Base-by-base conservation (phyloP, 495 filamentous ascomycete species). In the Penicillium parvum region DNA sequence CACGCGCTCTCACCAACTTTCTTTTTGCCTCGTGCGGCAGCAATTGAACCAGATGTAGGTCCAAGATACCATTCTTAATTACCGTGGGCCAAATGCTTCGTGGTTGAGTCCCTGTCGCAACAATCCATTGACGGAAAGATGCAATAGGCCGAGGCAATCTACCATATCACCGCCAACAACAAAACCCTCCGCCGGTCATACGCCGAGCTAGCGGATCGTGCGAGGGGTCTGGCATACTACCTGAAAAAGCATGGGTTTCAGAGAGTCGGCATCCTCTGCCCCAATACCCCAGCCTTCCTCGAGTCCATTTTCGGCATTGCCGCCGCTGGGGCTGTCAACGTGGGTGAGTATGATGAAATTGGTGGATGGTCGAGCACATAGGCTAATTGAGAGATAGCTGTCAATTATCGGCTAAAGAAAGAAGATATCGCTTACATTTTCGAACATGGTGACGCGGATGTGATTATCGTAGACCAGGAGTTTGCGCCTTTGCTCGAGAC, bases 281-380 rank as follows among this genome's bases (percentile, higher is more conserved):
- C 94, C 1, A 98, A 98, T 60, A 98, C 92, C 4, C 92, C 92
- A 3, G 92, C 89, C 0, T 96, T 96, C 60, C 68, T 97, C 14
- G 91, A 97, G 65, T 74, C 79, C 2, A 84, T 96, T 35, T 98
- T 90, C 53, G 92, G 86, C 5, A 86, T 96, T 55, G 82, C 79
- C 2, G 92, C 90, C 16, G 90, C 87, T 2, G 89, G 89, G 6
- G 87, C 71, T 7, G 75, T 95, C 7, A 84, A 87, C 50, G 82
- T 95, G 45, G 80, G 75, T 81, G 52, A 43, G 55, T 11, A 15
- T 19, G 18, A 15, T 20, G 32, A 7, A 15, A 11, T 41, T 9
- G 7, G 5, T 20, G 11, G 9, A 3, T 16, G n/a, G 10, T 9
- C 3, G 21, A 29, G 15, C 15, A 23, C 1, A 7, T 14, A 18